phyloP scores from a whole-genome alignment of 106 monocot species.

The Allium cepa region DNA sequence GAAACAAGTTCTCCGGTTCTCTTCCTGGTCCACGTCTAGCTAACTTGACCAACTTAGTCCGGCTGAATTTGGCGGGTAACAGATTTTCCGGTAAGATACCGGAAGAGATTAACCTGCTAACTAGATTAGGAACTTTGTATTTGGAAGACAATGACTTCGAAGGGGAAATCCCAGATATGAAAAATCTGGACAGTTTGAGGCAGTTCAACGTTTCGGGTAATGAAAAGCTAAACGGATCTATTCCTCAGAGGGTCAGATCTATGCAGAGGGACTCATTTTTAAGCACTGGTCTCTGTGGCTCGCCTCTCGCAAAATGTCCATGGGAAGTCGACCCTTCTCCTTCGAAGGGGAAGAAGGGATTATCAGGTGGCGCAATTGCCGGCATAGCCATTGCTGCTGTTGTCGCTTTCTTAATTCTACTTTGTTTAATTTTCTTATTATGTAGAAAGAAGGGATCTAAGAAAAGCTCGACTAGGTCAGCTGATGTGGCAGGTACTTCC shows the following conservation, averaged over 20 bases:
- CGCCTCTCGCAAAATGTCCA: slow-evolving; percentile 40
- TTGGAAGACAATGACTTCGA: slow-evolving; percentile 28
- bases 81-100: slow-evolving; percentile 31
- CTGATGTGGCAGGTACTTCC: background rate
- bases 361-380: slow-evolving; percentile 77
- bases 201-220: slow-evolving; percentile 63
- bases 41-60: slow-evolving; percentile 9
- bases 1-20: slow-evolving; percentile 25
- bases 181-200: slow-evolving; percentile 15
- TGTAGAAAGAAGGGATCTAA: slow-evolving; percentile 24
- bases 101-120: slow-evolving; percentile 21
- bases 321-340: slow-evolving; percentile 12
- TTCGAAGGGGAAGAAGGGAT: slow-evolving; percentile 8
- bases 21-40: slow-evolving; percentile 16
- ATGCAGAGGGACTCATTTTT: slow-evolving; percentile 30
- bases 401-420: slow-evolving; percentile 22
- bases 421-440: slow-evolving; percentile 25
- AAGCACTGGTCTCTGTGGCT: slow-evolving; percentile 55
- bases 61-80: slow-evolving; percentile 32
- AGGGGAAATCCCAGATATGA: slow-evolving; percentile 40
- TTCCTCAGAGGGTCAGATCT: slow-evolving; percentile 42
- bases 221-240: slow-evolving; percentile 45
- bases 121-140: slow-evolving; percentile 25
- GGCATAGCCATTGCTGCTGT: slow-evolving; percentile 59
- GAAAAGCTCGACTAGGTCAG: slow-evolving; percentile 11